Base-by-base conservation (phyloP, 805 yeast species). In the Blastobotrys attinorum region DNA sequence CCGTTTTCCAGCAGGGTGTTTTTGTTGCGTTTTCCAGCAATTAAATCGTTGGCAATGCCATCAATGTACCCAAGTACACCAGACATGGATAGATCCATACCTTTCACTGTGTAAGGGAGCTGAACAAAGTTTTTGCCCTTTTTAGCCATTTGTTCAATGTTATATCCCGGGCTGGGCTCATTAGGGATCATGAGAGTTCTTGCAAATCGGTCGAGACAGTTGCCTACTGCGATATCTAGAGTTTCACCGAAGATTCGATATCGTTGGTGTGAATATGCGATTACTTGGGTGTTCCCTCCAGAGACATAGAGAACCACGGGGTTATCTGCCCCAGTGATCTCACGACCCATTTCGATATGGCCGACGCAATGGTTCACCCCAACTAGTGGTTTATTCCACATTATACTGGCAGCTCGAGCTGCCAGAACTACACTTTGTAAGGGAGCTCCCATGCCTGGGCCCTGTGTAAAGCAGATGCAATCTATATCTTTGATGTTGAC, bases 391-490 rank as follows among this genome's bases (percentile, higher is more conserved):
- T 83, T 65, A 2, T 75, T 60, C 94, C 95, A 87, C 52, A 90
- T 59, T 53, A 82, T 78, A 6, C 87, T 70, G 31, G 89, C 65
- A 0, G 96, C 80, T 58, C 99, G 70, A 1, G 98, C 97, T 1
- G 95, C 94, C 39, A 92, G 72, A 2, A 83, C 97, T 32, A 88
- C 96, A 44, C 90, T 79, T 55, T 92, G 95, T 42, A 92, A 66
- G 0, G 99, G 99, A 0, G 97, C 97, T 2, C 99, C 99, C 97
- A 92, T 92, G 1, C 99, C 99, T 0, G 98, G 99, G 3, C 98
- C 98, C 63, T 84, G 94, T 1, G 98, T 92, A 61, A 92, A 92
- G 61, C 96, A 87, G 39, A 92, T 83, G 49, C 72, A 67, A 47
- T 67, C 70, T 23, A 68, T 50, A 6, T 66, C 68, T 2, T 41